Evolutionary conservation across 768 basidiomycete species (phyloP).

Genomic region (Lactarius hengduanensis): DNA sequence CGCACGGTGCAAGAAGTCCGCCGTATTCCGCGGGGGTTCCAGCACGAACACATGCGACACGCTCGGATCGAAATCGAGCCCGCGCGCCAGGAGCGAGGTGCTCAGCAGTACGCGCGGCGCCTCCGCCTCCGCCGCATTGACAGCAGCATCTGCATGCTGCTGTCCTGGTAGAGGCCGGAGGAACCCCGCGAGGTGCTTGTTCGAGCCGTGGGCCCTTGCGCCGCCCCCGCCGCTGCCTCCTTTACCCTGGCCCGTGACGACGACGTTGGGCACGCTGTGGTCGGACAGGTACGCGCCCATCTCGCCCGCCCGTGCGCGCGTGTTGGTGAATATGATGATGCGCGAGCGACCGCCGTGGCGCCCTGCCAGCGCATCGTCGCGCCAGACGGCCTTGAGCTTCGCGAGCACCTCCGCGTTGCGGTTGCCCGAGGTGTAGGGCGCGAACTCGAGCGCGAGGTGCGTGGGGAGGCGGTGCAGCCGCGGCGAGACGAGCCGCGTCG

Average conservation of each 20-base stretch:
- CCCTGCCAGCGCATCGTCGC: conserved; percentile 49
- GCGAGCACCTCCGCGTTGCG: conserved; percentile 77
- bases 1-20: conserved; percentile 91
- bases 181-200: conserved; percentile 27
- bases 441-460: conserved; percentile 68
- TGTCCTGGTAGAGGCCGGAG: conserved; percentile 13
- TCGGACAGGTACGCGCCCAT: conserved; percentile 25
- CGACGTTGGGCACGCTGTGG: conserved; percentile 13
- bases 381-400: conserved; percentile 72
- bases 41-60: conserved; percentile 84
- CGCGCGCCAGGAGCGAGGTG: conserved; percentile 87
- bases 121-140: conserved; percentile 7
- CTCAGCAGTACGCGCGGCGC: conserved; percentile 74
- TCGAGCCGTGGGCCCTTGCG: conserved; percentile 22
- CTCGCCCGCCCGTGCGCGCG: conserved; percentile 25
- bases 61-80: conserved; percentile 81
- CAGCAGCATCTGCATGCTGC: conserved; percentile 41
- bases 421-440: conserved; percentile 75
- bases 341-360: conserved; percentile 48
- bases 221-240: not conserved
- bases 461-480: conserved; percentile 75
- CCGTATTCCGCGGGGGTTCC: conserved; percentile 84
- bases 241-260: conserved; percentile 20
- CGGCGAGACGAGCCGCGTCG: conserved; percentile 78
- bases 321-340: conserved; percentile 81